Evolutionary conservation across 192 early-diverging fungal species (phyloP), one percentile per base, ranked within the genome.

Genomic region (Coemansia sp.): DNA sequence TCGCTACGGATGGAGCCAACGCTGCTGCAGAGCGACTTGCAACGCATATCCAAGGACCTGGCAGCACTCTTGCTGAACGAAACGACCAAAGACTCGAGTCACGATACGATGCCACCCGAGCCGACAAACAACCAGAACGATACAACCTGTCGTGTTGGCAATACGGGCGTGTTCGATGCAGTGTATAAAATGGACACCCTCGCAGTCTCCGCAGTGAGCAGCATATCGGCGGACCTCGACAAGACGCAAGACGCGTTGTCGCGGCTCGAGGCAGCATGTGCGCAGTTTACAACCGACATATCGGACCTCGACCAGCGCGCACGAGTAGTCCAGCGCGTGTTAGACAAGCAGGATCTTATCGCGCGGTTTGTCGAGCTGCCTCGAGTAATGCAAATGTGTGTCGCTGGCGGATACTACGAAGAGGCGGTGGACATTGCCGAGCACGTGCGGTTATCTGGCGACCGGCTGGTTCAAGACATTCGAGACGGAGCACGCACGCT

Each of bases 381-480:
- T 5, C 76, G 76, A 0, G 76, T 79, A 20, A 79, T 79, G 76
- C 76, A 71, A 37, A 79, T 79, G 76, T 79, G 76, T 38, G 70
- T 79, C 3, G 76, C 76, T 9, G 76, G 76, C 28, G 76, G 76
- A 8, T 79, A 66, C 61, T 79, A 73, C 49, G 70, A 79, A 36
- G 76, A 79, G 56, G 76, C 76, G 0, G 76, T 79, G 4, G 76
- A 79, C 56, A 72, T 79, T 38, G 66, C 76, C 3, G 70, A 79
- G 61, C 76, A 79, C 23, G 76, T 79, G 34, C 62, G 69, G n/a
- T 24, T 56, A 38, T 66, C 67, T 9, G 76, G 76, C 31, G 76
- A 73, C 36, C 63, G 76, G 31, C 63, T 79, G 23, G 51, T 73
- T 2, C 59, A 53, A 28, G 76, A 79, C 49, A 69, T 79, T 11